Evolutionary conservation across 225 moss, liverwort and hornwort genomes (phyloP).

Genomic region (Marchantia polymorpha): DNA sequence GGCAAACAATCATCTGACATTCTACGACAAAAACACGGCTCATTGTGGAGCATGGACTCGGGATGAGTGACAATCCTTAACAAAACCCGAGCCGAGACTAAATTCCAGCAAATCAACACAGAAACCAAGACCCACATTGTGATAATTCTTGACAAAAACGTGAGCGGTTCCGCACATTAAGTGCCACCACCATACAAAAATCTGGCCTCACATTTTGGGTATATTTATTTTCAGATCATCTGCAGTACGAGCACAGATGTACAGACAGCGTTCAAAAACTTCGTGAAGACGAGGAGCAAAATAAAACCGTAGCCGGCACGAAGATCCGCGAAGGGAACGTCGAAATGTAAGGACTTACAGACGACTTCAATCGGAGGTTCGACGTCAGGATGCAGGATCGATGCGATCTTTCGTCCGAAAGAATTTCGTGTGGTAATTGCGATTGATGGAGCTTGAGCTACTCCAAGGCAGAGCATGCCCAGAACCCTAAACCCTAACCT

Average conservation of each 20-base stretch:
- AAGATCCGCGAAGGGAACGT: background rate
- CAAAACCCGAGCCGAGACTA: background rate
- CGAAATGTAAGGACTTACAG: background rate
- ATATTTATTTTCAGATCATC: too few relatives aligned
- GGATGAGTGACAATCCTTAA: background rate
- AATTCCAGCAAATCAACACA: background rate
- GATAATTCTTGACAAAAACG: background rate
- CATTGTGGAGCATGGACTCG: background rate
- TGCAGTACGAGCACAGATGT: too few relatives aligned
- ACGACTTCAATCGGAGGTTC: background rate
- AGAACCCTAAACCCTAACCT: slow-evolving; percentile 17
- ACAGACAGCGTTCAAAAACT: background rate
- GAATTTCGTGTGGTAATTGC: background rate
- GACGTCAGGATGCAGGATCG: background rate
- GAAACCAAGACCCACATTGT: background rate
- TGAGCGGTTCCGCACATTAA: background rate
- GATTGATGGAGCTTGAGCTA: too few relatives aligned
- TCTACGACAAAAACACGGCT: background rate
- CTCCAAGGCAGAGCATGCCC: background rate
- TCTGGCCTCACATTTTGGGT: too few relatives aligned
- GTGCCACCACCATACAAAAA: too few relatives aligned
- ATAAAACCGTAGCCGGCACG: too few relatives aligned
- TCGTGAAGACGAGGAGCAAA: background rate
- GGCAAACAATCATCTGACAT: too few relatives aligned
- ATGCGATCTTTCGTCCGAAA: background rate